Evolutionary conservation across 1,284 basidiomycete species (phyloP).

Genomic region (Pseudozyma sp.): DNA sequence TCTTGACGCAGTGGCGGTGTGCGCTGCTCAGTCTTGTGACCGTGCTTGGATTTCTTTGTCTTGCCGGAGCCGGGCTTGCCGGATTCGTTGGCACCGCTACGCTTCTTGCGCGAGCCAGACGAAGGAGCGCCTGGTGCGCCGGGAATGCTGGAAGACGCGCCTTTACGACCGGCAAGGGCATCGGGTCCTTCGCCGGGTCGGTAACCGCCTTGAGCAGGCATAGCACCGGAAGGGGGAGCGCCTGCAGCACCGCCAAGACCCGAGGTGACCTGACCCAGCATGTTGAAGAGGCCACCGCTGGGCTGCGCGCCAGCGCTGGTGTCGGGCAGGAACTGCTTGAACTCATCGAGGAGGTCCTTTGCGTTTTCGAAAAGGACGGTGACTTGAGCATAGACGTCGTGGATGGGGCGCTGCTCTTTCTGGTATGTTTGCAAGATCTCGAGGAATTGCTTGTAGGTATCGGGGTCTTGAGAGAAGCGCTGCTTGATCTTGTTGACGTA

Average conservation of each 20-base stretch:
- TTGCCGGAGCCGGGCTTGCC: slow-evolving; percentile 43
- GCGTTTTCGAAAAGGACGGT: slow-evolving; percentile 91
- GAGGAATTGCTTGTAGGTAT: slow-evolving; percentile 97
- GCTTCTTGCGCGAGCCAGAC: slow-evolving; percentile 53
- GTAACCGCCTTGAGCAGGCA: slow-evolving; percentile 30
- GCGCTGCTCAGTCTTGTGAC: slow-evolving; percentile 54
- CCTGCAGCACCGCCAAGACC: slow-evolving; percentile 46
- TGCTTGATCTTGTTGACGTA: slow-evolving; percentile 99
- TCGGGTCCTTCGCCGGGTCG: slow-evolving; percentile 61
- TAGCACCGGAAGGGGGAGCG: slow-evolving; percentile 34
- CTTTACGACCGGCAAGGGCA: slow-evolving; percentile 72
- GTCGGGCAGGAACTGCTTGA: slow-evolving; percentile 95
- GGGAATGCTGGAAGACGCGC: slow-evolving; percentile 75
- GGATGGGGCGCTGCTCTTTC: slow-evolving; percentile 87
- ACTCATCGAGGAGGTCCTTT: slow-evolving; percentile 91
- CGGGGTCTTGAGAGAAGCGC: slow-evolving; percentile 88
- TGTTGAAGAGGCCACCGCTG: slow-evolving; percentile 69
- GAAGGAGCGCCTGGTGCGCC: slow-evolving; percentile 41
- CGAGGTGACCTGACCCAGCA: slow-evolving; percentile 69
- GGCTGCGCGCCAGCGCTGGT: slow-evolving; percentile 60
- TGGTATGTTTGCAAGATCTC: slow-evolving; percentile 98
- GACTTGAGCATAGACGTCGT: slow-evolving; percentile 93
- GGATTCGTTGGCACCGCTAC: slow-evolving; percentile 50
- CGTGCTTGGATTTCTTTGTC: slow-evolving; percentile 65
- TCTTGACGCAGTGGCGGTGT: slow-evolving; percentile 50